Percentiles rank a stretch among this genome's conserved stretches.
phyloP scores from a whole-genome alignment of 169 alveolate genomes.

The Cryptosporidium viatorum region DNA sequence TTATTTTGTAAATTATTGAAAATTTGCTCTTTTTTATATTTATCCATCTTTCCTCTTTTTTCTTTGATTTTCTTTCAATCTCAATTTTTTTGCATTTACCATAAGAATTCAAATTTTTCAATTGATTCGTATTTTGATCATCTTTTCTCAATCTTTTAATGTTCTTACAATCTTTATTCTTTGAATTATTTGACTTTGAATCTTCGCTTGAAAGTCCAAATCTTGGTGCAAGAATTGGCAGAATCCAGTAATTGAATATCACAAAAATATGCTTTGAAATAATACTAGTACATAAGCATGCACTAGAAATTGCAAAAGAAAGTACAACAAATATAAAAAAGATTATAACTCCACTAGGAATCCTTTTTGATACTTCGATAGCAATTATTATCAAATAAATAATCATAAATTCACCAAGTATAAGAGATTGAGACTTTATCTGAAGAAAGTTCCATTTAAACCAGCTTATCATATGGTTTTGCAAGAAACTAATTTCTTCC shows the following conservation, averaged over 20 bases:
- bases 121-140: not conserved
- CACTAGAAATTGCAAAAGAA: slow-evolving; percentile 58
- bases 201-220: not conserved
- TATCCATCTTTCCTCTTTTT: not conserved
- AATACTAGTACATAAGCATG: slow-evolving; percentile 28
- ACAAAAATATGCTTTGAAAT: slow-evolving; percentile 53
- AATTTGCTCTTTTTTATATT: not conserved
- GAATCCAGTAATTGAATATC: slow-evolving; percentile 14
- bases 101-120: not conserved
- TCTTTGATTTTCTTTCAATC: not conserved
- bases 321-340: slow-evolving; percentile 33
- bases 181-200: not conserved
- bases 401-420: slow-evolving; percentile 52
- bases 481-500: slow-evolving; percentile 24
- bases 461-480: slow-evolving; percentile 27
- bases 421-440: slow-evolving; percentile 37
- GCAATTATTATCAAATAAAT: slow-evolving; percentile 48
- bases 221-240: not conserved
- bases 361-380: slow-evolving; percentile 43
- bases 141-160: not conserved
- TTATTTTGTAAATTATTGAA: not conserved
- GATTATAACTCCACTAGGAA: slow-evolving; percentile 39
- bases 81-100: not conserved
- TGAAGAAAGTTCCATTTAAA: slow-evolving; percentile 34
- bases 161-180: not conserved